Evolutionary conservation across 257 asterid genomes (phyloP), one percentile per base, ranked within the genome.

Genomic region (Primulina eburnea): DNA sequence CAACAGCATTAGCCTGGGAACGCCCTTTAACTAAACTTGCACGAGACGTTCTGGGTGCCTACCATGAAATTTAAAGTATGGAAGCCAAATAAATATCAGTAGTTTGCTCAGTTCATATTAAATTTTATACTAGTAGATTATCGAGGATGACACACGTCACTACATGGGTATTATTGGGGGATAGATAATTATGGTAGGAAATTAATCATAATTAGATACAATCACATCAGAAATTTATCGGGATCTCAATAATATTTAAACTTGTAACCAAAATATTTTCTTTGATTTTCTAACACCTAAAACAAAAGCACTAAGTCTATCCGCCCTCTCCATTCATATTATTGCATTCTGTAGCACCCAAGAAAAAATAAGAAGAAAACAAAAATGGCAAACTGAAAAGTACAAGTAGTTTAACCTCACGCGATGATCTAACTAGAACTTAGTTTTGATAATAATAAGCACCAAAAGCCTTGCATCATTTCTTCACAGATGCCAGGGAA

Each of bases 31-130:
- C 89, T 78, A 94, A 84, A 81, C 99, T 86, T 71, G 96, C 73
- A 71, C 99, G 96, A 57, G 97, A 90, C 47, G 95, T 90, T 83
- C 99, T 82, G 61, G 99, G 99, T 34, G 90, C 99, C 99, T 94
- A 89, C 80, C 78, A 67, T 60, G 70, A 65, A 57, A 77, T 55
- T 60, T 73, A 30, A 64, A 37, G 71, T 53, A 16, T 73, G 34
- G 58, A 67, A 11, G 62, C 64, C 55, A 64, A 55, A 58, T 47
- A 55, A 66, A 69, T 67, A 43, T 29, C 55, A 56, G 62, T 18
- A 50, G 20, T 50, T 50, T 50, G 57, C 57, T 12, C n/a, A 50
- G 57, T 50, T 50, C 8, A 5, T 50, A 50, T 16, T 50, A 14
- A 50, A 50, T 50, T 50, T 50, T 50, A 14, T 17, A 50, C 57